Evolutionary conservation across 148 eudicot genomes (phyloP).

Genomic region (Camellia sinensis): DNA sequence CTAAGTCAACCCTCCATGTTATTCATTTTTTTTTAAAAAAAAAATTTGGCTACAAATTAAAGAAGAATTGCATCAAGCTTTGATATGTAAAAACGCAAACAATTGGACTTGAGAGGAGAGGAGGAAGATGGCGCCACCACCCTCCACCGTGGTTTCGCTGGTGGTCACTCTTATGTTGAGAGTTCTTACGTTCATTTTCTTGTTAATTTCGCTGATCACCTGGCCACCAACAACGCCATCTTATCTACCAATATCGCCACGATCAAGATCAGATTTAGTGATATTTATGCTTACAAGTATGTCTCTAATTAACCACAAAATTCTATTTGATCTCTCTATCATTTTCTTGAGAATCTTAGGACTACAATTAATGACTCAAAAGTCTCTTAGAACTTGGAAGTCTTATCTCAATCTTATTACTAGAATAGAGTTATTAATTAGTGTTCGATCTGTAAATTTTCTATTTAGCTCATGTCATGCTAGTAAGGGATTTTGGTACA

Average conservation of each 20-base stretch:
- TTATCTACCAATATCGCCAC: neutral
- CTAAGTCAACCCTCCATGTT: no score
- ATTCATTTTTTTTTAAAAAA: no score
- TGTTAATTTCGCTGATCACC: conserved; percentile 13
- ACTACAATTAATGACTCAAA: no score
- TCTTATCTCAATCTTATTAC: no score
- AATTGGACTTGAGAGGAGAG: neutral
- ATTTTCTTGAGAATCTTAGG: neutral
- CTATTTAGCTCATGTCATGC: no score
- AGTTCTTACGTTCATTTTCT: conserved; percentile 13
- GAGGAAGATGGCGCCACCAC: neutral
- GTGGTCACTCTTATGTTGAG: conserved; percentile 3
- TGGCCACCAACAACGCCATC: conserved; percentile 14
- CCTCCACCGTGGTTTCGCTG: conserved; percentile 13
- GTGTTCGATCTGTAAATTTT: no score
- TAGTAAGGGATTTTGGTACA: no score
- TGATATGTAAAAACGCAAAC: no score
- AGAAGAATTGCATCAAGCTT: no score
- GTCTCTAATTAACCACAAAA: neutral
- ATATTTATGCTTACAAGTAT: conserved; percentile 17
- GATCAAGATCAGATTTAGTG: conserved; percentile 5
- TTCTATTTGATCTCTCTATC: neutral
- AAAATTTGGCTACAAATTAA: no score
- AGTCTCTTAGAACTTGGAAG: no score
- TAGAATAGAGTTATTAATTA: no score